These are phyloP conservation scores for Trichoderma sp. DNA, from an alignment of 2,329 filamentous ascomycete genomes.

Conservation along the genomic window DNA sequence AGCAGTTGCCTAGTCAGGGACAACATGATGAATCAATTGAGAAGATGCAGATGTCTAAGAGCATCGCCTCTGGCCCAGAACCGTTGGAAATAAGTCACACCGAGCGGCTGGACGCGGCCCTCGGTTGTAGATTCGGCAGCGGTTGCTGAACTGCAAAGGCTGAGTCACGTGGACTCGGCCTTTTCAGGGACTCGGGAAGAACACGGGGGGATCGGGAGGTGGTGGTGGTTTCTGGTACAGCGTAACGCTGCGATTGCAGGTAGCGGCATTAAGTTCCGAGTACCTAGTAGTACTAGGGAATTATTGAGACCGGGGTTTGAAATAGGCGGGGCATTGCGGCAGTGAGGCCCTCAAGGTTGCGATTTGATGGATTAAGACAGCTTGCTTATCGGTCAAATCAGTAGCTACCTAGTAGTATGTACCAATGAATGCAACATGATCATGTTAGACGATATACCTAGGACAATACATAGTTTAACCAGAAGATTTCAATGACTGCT, in stretches of 20 bases:
- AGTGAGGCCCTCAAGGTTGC: background rate
- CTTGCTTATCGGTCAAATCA: background rate
- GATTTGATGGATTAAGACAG: background rate
- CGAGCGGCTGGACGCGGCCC: conserved; percentile 14
- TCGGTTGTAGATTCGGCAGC: conserved; percentile 14
- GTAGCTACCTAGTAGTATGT: too few relatives aligned
- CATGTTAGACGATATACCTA: background rate
- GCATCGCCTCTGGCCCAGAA: background rate
- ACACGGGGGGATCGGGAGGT: background rate
- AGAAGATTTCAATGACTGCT: background rate
- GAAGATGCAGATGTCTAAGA: conserved; percentile 1
- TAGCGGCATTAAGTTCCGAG: background rate
- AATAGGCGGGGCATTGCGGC: background rate
- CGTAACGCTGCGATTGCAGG: background rate
- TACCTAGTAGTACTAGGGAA: too few relatives aligned
- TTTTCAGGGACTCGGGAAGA: background rate
- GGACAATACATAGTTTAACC: background rate
- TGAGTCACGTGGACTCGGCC: conserved; percentile 1
- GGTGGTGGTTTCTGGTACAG: background rate
- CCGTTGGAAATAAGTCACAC: background rate
- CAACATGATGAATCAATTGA: conserved; percentile 6
- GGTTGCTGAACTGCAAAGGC: background rate
- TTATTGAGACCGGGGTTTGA: background rate
- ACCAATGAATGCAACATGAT: background rate
- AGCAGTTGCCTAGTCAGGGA: conserved; percentile 2